Evolutionary conservation across 805 yeast genomes (phyloP).

Genomic region (Candida arabinofermentans): DNA sequence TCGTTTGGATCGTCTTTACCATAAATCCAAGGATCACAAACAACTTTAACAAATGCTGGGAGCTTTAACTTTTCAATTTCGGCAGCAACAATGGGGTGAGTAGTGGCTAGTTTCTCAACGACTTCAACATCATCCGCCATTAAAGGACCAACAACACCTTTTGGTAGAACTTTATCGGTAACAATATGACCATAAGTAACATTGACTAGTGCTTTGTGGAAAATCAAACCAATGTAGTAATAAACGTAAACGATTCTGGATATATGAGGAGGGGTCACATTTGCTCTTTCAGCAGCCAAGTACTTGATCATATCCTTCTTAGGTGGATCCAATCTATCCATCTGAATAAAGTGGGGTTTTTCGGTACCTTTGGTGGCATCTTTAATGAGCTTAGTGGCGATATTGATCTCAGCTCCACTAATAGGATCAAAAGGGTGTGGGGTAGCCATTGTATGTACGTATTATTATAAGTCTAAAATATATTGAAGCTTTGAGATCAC

Average conservation of each 20-base stretch:
- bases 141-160: constrained; percentile 68
- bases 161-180: constrained; percentile 50
- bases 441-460: no score
- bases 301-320: constrained; percentile 65
- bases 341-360: constrained; percentile 59
- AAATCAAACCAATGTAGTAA: constrained; percentile 51
- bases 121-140: constrained; percentile 59
- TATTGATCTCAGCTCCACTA: constrained; percentile 52
- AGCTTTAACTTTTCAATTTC: constrained; percentile 65
- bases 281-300: constrained; percentile 62
- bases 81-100: constrained; percentile 58
- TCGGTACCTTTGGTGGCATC: constrained; percentile 47
- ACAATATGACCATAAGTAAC: constrained; percentile 59
- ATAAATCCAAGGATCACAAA: constrained; percentile 83
- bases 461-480: no score
- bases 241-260: constrained; percentile 67
- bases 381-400: constrained; percentile 57
- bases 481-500: no score
- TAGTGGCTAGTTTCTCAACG: constrained; percentile 46
- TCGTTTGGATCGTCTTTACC: constrained; percentile 62
- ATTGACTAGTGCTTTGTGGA: constrained; percentile 71
- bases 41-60: constrained; percentile 50
- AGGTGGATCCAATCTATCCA: constrained; percentile 76
- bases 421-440: constrained; percentile 33
- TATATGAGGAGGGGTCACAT: constrained; percentile 48